phyloP scores from a whole-genome alignment of 2,329 filamentous ascomycete genomes.

The Monilinia fructicola region DNA sequence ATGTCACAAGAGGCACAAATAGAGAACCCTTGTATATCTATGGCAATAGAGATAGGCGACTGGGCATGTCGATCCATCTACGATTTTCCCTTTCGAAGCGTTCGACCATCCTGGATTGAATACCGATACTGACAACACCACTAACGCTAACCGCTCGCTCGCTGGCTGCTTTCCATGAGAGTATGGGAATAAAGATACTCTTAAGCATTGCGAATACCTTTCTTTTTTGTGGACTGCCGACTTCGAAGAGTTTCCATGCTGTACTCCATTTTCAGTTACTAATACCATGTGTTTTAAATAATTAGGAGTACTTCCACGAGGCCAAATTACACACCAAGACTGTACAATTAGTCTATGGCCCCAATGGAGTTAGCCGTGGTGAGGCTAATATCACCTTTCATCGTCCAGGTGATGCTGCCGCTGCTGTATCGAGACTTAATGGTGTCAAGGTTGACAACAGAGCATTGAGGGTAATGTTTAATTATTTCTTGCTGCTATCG shows the following conservation, averaged over 20 bases:
- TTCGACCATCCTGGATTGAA: not conserved
- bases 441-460: constrained; percentile 86
- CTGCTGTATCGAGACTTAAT: constrained; percentile 81
- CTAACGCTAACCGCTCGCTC: constrained; percentile 59
- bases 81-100: not conserved
- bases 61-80: not conserved
- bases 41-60: not conserved
- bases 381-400: constrained; percentile 86
- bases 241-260: constrained; percentile 37
- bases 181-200: constrained; percentile 26
- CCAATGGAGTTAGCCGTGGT: constrained; percentile 86
- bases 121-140: constrained; percentile 33
- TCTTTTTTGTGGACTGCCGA: constrained; percentile 37
- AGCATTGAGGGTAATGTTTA: constrained; percentile 88
- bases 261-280: constrained; percentile 55
- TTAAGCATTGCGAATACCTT: constrained; percentile 24
- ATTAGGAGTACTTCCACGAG: constrained; percentile 93
- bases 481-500: constrained; percentile 40
- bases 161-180: constrained; percentile 48
- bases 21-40: not conserved
- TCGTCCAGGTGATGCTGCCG: constrained; percentile 76
- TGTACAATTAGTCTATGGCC: constrained; percentile 87
- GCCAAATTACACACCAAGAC: constrained; percentile 44
- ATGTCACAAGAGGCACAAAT: not conserved
- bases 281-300: constrained; percentile 56